Conservation (phyloP, 495 filamentous ascomycete species). For the Tuber magnatum region DNA sequence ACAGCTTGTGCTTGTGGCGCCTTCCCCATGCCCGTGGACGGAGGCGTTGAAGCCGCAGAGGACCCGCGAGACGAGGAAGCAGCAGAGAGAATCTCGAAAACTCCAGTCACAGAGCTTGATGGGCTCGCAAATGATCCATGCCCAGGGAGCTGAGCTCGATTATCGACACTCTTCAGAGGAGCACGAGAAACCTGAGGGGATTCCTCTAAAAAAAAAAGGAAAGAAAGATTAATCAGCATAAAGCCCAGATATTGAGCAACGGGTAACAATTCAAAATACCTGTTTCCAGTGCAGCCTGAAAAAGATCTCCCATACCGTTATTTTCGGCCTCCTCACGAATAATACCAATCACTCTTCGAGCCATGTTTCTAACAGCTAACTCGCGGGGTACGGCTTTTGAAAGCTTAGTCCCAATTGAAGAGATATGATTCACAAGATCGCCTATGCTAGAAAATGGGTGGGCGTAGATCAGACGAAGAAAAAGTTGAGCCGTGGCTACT, state of each 20-base stretch:
- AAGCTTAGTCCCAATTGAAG: constrained; percentile 64
- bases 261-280: constrained; percentile 16
- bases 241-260: neutral
- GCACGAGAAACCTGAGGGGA: constrained; percentile 5
- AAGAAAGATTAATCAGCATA: neutral
- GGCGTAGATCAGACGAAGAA: constrained; percentile 72
- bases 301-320: constrained; percentile 60
- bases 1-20: constrained; percentile 13
- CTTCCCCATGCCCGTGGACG: constrained; percentile 18
- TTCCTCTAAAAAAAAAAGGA: constrained; percentile 11
- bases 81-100: constrained; percentile 36
- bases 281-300: constrained; percentile 48
- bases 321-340: constrained; percentile 86
- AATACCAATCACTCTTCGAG: constrained; percentile 77
- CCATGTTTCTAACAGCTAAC: constrained; percentile 87
- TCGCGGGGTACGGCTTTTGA: constrained; percentile 77
- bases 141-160: neutral
- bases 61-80: constrained; percentile 30
- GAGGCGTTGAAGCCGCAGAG: constrained; percentile 26
- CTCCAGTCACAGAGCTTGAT: constrained; percentile 25
- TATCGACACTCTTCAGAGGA: neutral
- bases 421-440: constrained; percentile 69
- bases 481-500: constrained; percentile 77
- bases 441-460: constrained; percentile 63
- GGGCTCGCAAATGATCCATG: neutral